Percentiles rank a stretch among this genome's conserved stretches.
Conservation (phyloP, 345 rosid species). For the Physaria fendleri region DNA sequence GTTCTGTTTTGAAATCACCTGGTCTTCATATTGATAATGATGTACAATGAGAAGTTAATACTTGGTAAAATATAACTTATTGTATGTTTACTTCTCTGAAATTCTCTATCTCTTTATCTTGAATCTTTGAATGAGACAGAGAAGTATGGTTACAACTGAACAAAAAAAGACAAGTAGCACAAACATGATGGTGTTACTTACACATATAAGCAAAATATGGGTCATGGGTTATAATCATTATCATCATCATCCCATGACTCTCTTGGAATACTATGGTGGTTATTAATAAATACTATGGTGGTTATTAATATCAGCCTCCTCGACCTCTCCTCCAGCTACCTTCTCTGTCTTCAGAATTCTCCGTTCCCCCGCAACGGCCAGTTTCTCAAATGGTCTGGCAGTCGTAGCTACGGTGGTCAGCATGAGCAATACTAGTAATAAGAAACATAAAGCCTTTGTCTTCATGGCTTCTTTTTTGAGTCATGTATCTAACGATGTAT, state of each 20-base stretch:
- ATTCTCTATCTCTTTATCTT: not conserved
- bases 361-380: not conserved
- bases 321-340: slow-evolving; percentile 1
- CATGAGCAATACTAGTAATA: not conserved
- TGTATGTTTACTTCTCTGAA: no score
- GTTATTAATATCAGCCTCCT: slow-evolving; percentile 22
- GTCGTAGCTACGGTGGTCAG: not conserved
- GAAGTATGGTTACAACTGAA: not conserved
- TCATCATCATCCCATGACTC: slow-evolving; percentile 21
- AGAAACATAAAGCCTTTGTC: not conserved
- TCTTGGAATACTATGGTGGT: slow-evolving; percentile 31
- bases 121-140: no score
- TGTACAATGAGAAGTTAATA: not conserved
- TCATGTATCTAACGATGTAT: not conserved
- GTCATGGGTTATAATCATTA: no score
- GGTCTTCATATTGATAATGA: not conserved
- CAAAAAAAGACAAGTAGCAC: not conserved
- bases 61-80: no score
- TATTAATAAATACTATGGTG: no score
- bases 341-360: not conserved
- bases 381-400: not conserved
- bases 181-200: no score
- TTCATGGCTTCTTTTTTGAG: not conserved
- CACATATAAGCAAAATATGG: no score
- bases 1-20: slow-evolving; percentile 11